Conservation (phyloP, 257 asterid genomes). For the Catharanthus roseus region DNA sequence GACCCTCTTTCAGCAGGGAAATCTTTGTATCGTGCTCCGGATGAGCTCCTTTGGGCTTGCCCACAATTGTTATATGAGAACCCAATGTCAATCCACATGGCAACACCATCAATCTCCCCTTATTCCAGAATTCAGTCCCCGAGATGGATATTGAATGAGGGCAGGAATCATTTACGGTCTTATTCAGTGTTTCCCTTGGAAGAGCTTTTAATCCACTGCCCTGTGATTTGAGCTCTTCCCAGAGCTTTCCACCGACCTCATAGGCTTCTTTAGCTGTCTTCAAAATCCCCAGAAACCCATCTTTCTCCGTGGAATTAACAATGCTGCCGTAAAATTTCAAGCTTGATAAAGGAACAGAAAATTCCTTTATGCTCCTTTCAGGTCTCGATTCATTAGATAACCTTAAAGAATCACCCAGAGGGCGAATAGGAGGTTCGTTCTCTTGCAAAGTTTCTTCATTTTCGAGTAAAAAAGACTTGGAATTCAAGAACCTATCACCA, state of each 20-base stretch:
- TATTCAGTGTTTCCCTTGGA: background rate
- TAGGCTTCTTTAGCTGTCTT: slow-evolving; percentile 67
- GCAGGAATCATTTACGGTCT: slow-evolving; percentile 34
- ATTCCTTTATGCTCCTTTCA: slow-evolving; percentile 29
- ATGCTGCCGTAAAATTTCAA: slow-evolving; percentile 19
- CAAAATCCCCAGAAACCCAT: slow-evolving; percentile 35
- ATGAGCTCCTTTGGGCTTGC: slow-evolving; percentile 69
- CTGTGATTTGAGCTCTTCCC: slow-evolving; percentile 59
- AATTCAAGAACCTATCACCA: slow-evolving; percentile 43
- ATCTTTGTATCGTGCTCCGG: slow-evolving; percentile 70
- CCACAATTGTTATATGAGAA: slow-evolving; percentile 79
- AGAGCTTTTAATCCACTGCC: slow-evolving; percentile 15
- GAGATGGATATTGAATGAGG: slow-evolving; percentile 53
- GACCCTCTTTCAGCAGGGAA: slow-evolving; percentile 65
- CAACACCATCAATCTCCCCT: slow-evolving; percentile 53
- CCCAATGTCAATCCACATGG: slow-evolving; percentile 90
- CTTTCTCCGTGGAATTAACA: slow-evolving; percentile 10
- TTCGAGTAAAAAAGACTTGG: slow-evolving; percentile 55
- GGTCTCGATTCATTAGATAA: slow-evolving; percentile 30
- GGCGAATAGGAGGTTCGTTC: slow-evolving; percentile 62
- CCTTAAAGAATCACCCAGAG: slow-evolving; percentile 37
- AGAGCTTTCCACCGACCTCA: slow-evolving; percentile 58
- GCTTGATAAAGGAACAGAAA: slow-evolving; percentile 16
- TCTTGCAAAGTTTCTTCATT: slow-evolving; percentile 61
- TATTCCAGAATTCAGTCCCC: slow-evolving; percentile 45